Conservation (phyloP, 2,329 filamentous ascomycete genomes). For the Fusarium kyushuense region DNA sequence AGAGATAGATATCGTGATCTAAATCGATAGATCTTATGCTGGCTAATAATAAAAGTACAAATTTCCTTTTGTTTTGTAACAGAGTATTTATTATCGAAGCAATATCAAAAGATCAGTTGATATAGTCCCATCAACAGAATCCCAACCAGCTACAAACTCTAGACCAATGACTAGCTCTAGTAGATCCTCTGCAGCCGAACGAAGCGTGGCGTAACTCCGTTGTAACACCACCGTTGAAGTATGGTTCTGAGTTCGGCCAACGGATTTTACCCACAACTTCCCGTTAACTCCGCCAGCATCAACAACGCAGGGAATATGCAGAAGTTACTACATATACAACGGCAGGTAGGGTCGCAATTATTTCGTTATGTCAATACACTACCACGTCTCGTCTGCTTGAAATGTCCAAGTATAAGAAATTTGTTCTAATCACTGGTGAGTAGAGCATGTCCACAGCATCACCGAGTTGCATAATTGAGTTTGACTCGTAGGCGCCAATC, state of each 20-base stretch:
- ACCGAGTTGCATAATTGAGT: not conserved
- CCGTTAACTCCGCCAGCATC: conserved; percentile 7
- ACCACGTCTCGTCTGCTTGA: accelerated
- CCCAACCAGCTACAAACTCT: too few species aligned
- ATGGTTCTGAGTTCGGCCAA: too few species aligned
- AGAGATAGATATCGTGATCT: not conserved
- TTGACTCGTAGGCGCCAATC: conserved; percentile 19
- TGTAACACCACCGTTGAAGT: not conserved
- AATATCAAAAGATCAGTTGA: not conserved
- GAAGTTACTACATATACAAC: not conserved
- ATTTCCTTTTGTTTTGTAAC: not conserved
- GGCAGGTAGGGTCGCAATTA: accelerated
- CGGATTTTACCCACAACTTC: conserved; percentile 8
- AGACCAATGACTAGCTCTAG: accelerated
- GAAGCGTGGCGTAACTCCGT: not conserved
- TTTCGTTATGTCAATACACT: accelerated
- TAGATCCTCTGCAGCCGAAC: accelerated
- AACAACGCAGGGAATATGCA: not conserved
- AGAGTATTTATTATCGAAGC: not conserved
- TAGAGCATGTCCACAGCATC: not conserved
- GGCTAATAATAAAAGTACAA: too few species aligned
- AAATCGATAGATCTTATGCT: too few species aligned
- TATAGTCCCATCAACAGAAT: too few species aligned
- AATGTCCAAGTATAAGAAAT: conserved; percentile 17
- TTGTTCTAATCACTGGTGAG: conserved; percentile 28